Evolutionary conservation across 176 grass and related monocot species (phyloP), one percentile per base, ranked within the genome.

Genomic region (Oryza brachyantha): DNA sequence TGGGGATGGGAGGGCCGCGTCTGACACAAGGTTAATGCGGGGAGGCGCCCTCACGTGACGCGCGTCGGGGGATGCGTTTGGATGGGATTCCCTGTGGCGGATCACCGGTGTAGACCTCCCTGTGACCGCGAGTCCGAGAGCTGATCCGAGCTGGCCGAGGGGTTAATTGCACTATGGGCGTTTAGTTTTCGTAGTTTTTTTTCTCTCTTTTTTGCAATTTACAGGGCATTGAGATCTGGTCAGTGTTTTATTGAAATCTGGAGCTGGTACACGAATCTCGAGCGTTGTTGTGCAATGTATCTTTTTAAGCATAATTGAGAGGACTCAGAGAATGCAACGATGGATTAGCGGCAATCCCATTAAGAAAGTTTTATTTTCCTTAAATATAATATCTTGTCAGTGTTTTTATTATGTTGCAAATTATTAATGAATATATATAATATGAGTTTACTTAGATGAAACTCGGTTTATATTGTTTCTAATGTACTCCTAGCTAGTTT

Each of bases 1-100:
- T 85, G 89, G 79, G 32, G 22, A n/a, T n/a, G n/a, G n/a, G n/a
- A n/a, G n/a, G n/a, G n/a, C n/a, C n/a, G 68, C 25, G 79, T 59
- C 88, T 83, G 85, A 79, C 69, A 88, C 89, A 85, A 72, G 82
- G 76, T 81, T 64, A 84, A 82, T 75, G 73, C 78, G 25, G 31
- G 60, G 76, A 64, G 64, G 31, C 39, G 64, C 29, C 24, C 41
- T 75, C 89, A 85, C 89, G 85, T 88, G 89, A 29, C 7, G 26
- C 12, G 76, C 76, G 42, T 87, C 72, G 84, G 35, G 52, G 31
- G 0, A 1, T 60, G 80, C 21, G 84, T 68, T 38, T 0, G 10
- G 10, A n/a, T 27, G 7, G 42, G 86, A 88, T 88, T 21, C 52
- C 1, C 2, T 84, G 81, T 13, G 86, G 3, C 4, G 7, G 7